These are phyloP conservation scores for Saccharomycopsis sp. DNA, from an alignment of 805 yeast species.

Conservation along the genomic window DNA sequence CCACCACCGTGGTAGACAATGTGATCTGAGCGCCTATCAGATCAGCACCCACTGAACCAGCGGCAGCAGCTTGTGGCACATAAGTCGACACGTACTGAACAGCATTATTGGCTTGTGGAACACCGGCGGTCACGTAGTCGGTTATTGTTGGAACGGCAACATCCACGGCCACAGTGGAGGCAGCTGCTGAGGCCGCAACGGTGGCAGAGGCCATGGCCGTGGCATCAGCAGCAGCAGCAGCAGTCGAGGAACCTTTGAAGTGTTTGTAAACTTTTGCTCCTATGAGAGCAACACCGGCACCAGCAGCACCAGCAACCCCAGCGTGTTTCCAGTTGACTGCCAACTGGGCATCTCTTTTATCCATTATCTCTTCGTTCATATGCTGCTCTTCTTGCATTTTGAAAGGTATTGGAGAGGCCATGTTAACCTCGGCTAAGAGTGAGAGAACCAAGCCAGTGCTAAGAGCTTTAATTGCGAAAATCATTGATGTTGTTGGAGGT, in stretches of 20 bases:
- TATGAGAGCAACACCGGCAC: conserved; percentile 12
- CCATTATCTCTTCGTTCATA: neutral
- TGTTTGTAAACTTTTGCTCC: too few species aligned
- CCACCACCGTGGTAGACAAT: conserved; percentile 23
- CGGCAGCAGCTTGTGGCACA: neutral
- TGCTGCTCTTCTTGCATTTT: neutral
- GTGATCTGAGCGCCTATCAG: too few species aligned
- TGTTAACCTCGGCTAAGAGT: neutral
- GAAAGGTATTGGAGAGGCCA: neutral
- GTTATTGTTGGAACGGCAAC: neutral
- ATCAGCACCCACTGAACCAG: too few species aligned
- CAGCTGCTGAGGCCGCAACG: neutral
- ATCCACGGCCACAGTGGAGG: neutral
- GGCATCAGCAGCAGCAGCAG: conserved; percentile 1
- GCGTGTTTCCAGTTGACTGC: conserved; percentile 6
- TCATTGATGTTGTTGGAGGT: neutral
- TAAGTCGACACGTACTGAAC: neutral
- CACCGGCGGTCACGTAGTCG: neutral
- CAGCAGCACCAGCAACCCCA: conserved; percentile 6
- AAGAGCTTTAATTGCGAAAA: neutral
- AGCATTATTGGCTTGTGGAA: neutral
- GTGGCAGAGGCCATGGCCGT: neutral
- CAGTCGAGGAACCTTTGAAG: too few species aligned
- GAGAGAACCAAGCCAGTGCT: neutral
- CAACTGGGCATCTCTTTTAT: conserved; percentile 3